Percentiles rank a stretch among this genome's conserved stretches.
These are phyloP conservation scores for Pulveroboletus sp. DNA, from an alignment of 768 basidiomycete species.

Conservation along the genomic window DNA sequence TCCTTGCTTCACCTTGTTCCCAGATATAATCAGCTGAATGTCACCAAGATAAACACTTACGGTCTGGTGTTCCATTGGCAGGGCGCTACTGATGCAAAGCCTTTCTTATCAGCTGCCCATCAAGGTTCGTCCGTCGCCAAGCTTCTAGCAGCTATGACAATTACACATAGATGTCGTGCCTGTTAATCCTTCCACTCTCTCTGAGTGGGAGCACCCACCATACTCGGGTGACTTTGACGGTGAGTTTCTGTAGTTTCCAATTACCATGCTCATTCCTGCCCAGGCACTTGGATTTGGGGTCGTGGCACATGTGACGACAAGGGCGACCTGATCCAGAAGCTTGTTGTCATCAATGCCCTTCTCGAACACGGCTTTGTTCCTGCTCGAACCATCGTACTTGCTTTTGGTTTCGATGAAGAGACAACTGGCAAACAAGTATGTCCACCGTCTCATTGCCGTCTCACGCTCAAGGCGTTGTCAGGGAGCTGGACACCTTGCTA, in stretches of 20 bases:
- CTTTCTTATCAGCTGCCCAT: conserved; percentile 50
- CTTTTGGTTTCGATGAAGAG: conserved; percentile 80
- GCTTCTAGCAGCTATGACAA: not conserved
- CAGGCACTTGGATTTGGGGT: conserved; percentile 45
- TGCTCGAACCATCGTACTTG: conserved; percentile 54
- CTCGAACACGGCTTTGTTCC: conserved; percentile 62
- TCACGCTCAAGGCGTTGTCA: too few species aligned
- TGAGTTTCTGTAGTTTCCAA: conserved; percentile 10
- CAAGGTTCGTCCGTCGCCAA: conserved; percentile 38
- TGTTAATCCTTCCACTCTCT: conserved; percentile 51
- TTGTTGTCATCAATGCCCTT: conserved; percentile 67
- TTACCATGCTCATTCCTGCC: not conserved
- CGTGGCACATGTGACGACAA: conserved; percentile 56
- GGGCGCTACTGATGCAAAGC: conserved; percentile 49
- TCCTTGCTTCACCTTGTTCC: not conserved
- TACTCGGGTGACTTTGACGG: conserved; percentile 63
- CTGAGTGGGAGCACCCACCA: conserved; percentile 57
- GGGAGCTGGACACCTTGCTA: too few species aligned
- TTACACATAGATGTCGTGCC: conserved; percentile 58
- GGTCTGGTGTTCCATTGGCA: conserved; percentile 59
- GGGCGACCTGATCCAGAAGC: conserved; percentile 62
- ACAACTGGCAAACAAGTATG: conserved; percentile 47
- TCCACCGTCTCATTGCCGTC: not conserved
- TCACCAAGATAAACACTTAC: conserved; percentile 60
- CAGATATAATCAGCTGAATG: conserved; percentile 16